Percentiles rank a stretch among this genome's conserved stretches.
phyloP scores from a whole-genome alignment of 345 rosid species.

The Firmiana major region DNA sequence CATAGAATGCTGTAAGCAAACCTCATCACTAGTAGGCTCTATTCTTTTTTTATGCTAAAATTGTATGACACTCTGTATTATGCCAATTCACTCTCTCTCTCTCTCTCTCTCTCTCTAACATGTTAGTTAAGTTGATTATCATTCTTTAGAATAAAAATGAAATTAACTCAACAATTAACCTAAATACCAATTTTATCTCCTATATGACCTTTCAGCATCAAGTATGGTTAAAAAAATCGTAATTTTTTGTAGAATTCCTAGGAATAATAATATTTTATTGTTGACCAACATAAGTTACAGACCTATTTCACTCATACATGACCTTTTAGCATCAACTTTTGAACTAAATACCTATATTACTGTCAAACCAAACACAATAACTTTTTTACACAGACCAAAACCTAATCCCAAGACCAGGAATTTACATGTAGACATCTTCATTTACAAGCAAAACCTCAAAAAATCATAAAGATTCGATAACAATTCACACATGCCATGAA shows the following conservation, averaged over 20 bases:
- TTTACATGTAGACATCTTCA: background rate
- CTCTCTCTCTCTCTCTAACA: too few relatives aligned
- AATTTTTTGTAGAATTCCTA: background rate
- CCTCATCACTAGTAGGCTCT: background rate
- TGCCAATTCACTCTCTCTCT: background rate
- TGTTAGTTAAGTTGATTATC: background rate
- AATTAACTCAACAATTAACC: background rate
- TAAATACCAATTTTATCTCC: background rate
- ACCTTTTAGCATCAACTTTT: background rate
- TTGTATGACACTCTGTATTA: background rate
- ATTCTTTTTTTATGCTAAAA: background rate
- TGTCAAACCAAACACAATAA: background rate
- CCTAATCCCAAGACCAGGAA: background rate
- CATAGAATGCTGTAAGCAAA: background rate
- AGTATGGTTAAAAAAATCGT: background rate
- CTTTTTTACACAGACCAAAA: background rate
- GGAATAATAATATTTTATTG: background rate
- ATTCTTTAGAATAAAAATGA: background rate
- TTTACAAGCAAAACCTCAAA: background rate
- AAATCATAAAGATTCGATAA: background rate
- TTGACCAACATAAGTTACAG: too few relatives aligned
- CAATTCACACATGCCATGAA: background rate
- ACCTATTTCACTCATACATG: background rate
- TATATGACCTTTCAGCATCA: background rate
- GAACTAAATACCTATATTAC: background rate